Evolutionary conservation across 148 eudicot species (phyloP), one percentile per base, ranked within the genome.

Genomic region (Dysphania ambrosioides): DNA sequence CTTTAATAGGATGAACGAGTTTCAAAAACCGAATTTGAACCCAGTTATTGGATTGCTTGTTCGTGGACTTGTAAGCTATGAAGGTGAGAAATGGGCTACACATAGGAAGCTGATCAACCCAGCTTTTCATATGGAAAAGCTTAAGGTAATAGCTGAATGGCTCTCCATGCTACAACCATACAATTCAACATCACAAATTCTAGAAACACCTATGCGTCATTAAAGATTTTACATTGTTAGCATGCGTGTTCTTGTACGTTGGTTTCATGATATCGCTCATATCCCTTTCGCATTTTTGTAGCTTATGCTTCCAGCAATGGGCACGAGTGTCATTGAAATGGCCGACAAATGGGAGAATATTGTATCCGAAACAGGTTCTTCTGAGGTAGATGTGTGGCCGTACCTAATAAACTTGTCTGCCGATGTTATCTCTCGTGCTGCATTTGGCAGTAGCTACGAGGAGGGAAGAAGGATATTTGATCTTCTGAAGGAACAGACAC

Each of bases 81-180:
- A 5, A 41, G 44, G 44, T 4, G 6, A 41, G 10, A 41, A 41
- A 41, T 41, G 44, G 44, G 44, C 44, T 1, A 41, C 8, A 41
- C 44, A 41, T 41, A 41, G 44, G 5, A 41, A 41, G 44, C 8
- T 41, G 1, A 6, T 41, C 11, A 41, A 41, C 5, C 44, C 44
- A 7, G 44, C 89, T 49, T 88, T 88, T 31, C 83, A 83, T 66
- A 30, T 80, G 71, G 88, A 86, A 58, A 88, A 86, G 72, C 53
- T 88, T 59, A 88, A 86, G 89, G 92, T 88, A 60, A n/a, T n/a
- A n/a, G n/a, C 19, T 1, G 29, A 42, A 30, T 53, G 24, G 34
- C 2, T 53, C 18, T 1, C 6, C n/a, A n/a, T n/a, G n/a, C n/a
- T 49, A 3, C 34, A 11, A 44, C 15, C 12, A 42, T 42, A 42